A percentile compares a stretch with the other conserved stretches of the same genome.
Conservation (phyloP, 2,329 filamentous ascomycete species). For the Fusarium mangiferae region DNA sequence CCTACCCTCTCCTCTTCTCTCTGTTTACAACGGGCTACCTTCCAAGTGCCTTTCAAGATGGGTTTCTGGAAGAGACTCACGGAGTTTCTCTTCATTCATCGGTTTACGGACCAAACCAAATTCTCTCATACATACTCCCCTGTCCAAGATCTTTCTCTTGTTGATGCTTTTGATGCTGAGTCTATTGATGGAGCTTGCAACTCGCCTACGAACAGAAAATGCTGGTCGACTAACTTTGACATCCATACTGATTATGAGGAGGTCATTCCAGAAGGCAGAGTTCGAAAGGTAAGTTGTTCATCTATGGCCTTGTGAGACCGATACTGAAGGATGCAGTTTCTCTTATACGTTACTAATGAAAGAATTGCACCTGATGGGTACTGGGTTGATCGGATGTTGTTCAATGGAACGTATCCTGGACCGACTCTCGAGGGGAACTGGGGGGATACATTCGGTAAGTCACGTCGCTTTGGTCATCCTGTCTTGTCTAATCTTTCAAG, state of each 20-base stretch:
- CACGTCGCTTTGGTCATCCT: accelerated
- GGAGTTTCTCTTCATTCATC: neutral
- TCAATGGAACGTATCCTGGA: neutral
- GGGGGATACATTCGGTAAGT: neutral
- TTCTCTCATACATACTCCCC: neutral
- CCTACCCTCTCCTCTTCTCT: neutral
- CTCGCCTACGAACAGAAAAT: neutral
- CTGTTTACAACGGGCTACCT: neutral
- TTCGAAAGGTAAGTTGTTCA: neutral
- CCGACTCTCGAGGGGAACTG: neutral
- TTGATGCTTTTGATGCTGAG: neutral
- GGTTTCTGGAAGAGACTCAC: slow-evolving; percentile 7
- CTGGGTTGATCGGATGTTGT: neutral
- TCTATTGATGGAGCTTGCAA: neutral
- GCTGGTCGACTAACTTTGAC: neutral
- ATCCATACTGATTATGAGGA: neutral
- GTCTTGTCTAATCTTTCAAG: neutral
- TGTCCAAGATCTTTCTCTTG: neutral
- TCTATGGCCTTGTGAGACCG: accelerated
- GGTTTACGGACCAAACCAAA: neutral
- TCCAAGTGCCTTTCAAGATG: neutral
- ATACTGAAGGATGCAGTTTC: neutral
- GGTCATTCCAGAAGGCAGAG: neutral
- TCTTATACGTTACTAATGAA: neutral
- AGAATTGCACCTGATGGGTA: neutral